Conservation (phyloP, 2,329 filamentous ascomycete species). For the Epichloe festucae region DNA sequence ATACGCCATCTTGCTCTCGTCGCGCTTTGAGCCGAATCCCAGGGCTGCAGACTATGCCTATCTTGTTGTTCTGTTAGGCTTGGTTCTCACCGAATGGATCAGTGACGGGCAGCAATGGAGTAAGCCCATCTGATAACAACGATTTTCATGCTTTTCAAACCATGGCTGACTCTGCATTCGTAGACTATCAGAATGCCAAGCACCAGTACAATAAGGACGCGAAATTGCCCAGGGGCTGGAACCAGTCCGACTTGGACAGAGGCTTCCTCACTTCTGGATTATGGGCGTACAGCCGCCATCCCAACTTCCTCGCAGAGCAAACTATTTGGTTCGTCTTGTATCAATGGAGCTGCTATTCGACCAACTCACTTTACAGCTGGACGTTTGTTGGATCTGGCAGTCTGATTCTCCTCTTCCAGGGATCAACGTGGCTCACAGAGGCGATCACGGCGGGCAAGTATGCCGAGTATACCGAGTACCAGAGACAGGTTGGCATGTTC, state of each 20-base stretch:
- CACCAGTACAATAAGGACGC: constrained; percentile 58
- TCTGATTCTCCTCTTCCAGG: constrained; percentile 75
- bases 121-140: constrained; percentile 18
- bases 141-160: background rate
- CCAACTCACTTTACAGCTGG: constrained; percentile 65
- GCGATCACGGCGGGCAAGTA: constrained; percentile 71
- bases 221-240: constrained; percentile 52
- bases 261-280: constrained; percentile 78
- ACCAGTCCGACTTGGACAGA: constrained; percentile 67
- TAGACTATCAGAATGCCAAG: constrained; percentile 74
- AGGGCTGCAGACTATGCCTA: constrained; percentile 35
- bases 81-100: constrained; percentile 58
- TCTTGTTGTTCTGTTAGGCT: constrained; percentile 29
- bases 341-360: constrained; percentile 71
- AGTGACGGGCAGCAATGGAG: constrained; percentile 91
- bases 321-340: constrained; percentile 80
- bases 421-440: constrained; percentile 81
- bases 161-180: background rate
- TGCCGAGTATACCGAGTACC: constrained; percentile 74
- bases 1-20: constrained; percentile 67
- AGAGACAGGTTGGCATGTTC: constrained; percentile 71
- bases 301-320: constrained; percentile 91
- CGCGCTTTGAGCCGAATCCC: constrained; percentile 43
- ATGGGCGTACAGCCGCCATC: constrained; percentile 81
- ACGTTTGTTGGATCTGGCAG: constrained; percentile 53